phyloP scores from a whole-genome alignment of 2,329 filamentous ascomycete genomes.

The Neodidymelliopsis sp. region DNA sequence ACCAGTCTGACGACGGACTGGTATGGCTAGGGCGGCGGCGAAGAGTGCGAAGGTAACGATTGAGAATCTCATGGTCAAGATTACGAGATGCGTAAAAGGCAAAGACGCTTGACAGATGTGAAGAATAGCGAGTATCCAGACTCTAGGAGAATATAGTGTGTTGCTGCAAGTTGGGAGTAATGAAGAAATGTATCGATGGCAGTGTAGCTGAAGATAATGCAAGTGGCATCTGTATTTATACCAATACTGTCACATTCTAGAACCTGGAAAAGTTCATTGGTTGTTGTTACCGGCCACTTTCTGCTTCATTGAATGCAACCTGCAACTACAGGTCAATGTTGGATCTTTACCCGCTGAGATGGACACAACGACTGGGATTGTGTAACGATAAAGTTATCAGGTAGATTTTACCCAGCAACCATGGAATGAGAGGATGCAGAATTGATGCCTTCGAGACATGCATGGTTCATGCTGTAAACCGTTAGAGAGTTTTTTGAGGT shows the following conservation, averaged over 20 bases:
- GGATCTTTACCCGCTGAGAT: background rate
- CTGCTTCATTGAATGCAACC: no score
- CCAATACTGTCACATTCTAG: no score
- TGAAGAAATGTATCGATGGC: no score
- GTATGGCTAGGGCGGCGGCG: background rate
- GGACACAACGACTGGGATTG: background rate
- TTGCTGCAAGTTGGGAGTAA: background rate
- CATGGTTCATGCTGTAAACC: constrained; percentile 3
- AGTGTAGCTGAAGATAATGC: no score
- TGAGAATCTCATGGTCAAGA: constrained; percentile 3
- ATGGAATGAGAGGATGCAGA: background rate
- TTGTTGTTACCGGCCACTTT: no score
- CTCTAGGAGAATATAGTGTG: constrained; percentile 7
- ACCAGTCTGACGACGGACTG: constrained; percentile 10
- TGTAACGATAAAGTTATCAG: background rate
- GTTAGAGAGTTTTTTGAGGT: constrained; percentile 5
- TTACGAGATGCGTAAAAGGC: background rate
- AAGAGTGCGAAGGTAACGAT: constrained; percentile 9
- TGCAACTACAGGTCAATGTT: no score
- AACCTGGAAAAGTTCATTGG: no score
- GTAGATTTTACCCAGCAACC: background rate
- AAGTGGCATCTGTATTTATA: no score
- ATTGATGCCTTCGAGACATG: background rate
- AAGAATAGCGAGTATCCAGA: constrained; percentile 10
- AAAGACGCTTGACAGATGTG: background rate